Evolutionary conservation across 805 yeast genomes (phyloP).

Genomic region (Debaryomyces tyrocola): DNA sequence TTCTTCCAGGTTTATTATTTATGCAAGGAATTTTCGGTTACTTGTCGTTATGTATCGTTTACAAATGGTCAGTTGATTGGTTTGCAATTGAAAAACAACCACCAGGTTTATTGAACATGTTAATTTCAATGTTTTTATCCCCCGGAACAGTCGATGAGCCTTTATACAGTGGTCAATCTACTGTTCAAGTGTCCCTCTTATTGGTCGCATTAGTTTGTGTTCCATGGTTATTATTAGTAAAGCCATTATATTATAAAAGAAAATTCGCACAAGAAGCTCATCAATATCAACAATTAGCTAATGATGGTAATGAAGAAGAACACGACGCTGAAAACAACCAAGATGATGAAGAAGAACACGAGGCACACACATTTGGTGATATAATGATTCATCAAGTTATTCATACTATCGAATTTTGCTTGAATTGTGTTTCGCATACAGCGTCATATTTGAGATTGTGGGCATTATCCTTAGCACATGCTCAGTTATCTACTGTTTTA

Average conservation of each 20-base stretch:
- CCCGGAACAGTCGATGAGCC: conserved; percentile 88
- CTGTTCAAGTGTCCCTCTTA: conserved; percentile 70
- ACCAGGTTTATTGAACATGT: conserved; percentile 91
- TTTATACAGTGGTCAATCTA: conserved; percentile 76
- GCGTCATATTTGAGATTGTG: conserved; percentile 95
- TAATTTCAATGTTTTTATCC: conserved; percentile 90
- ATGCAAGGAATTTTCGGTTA: conserved; percentile 98
- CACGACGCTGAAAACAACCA: conserved; percentile 45
- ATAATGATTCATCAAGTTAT: conserved; percentile 95
- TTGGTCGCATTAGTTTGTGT: conserved; percentile 83
- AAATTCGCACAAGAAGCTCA: conserved; percentile 52
- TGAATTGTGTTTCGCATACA: conserved; percentile 97
- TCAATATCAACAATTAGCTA: conserved; percentile 41
- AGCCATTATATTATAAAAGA: conserved; percentile 73
- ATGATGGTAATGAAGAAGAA: conserved; percentile 31
- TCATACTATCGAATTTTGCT: conserved; percentile 95
- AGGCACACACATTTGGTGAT: conserved; percentile 80
- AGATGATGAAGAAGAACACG: conserved; percentile 51
- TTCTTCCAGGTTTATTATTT: conserved; percentile 88
- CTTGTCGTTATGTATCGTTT: conserved; percentile 77
- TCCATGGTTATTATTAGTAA: conserved; percentile 84
- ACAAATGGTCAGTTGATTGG: conserved; percentile 97
- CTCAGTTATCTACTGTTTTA: conserved; percentile 89
- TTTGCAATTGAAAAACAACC: conserved; percentile 70
- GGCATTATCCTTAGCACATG: conserved; percentile 97